Base-by-base conservation (phyloP, 208 protist genomes). In the Leishmania mexicana region DNA sequence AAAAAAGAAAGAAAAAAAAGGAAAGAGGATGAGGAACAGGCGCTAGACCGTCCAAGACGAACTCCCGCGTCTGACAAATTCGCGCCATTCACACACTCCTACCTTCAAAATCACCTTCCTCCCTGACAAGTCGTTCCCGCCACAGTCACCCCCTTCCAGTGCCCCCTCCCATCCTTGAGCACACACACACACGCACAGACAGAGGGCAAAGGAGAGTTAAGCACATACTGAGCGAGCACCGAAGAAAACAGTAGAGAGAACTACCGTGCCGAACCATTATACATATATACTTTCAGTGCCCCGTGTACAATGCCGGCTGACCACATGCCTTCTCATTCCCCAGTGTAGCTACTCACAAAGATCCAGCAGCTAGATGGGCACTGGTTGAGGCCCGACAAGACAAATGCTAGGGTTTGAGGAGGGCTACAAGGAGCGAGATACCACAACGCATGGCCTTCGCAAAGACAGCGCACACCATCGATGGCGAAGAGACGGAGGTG, bases 371-470 rank as follows among this genome's bases (percentile, higher is more conserved):
- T 49, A 38, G 28, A 62, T 35, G 49, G 38, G 77, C 45, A 85
- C 2, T 72, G 28, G 7, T 13, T 15, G 10, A 72, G 54, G 68
- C 65, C 7, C 42, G 51, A 21, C 51, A 0, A 54, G 4, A 54
- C 51, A 0, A 54, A 54, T 54, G 17, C 51, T 11, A 54, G 17
- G 4, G 51, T 21, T 13, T 21, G 17, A 21, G 72, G 7, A 76
- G 10, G 67, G 45, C 40, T 10, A 67, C 64, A 65, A 76, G 75
- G 42, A 49, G 68, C 75, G 79, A 35, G 19, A 74, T 42, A n/a
- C 38, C n/a, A 74, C 28, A 64, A 64, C 6, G 19, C 28, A 64
- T 11, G 19, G 58, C 19, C 11, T 35, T 64, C 15, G 58, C 10
- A 64, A 64, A 11, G n/a, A 64, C 58, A 31, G n/a, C 58, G 6